These are phyloP conservation scores for Aspergillus udagawae DNA, from an alignment of 2,329 filamentous ascomycete species.

Conservation along the genomic window DNA sequence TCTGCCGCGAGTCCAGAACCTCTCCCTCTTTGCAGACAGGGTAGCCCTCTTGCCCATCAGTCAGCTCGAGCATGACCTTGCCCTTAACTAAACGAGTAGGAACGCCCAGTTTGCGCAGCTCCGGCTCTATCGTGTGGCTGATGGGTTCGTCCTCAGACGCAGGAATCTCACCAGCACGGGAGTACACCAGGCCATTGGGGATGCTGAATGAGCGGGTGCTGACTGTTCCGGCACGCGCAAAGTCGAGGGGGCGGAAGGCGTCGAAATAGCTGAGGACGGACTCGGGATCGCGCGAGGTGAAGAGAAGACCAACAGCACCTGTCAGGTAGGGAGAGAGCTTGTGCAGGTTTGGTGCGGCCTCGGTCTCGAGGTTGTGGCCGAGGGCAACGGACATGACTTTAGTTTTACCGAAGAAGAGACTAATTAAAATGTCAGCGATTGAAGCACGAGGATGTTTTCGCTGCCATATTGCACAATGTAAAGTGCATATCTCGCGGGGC, in stretches of 20 bases:
- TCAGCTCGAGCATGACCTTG: slow-evolving; percentile 69
- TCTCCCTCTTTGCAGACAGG: slow-evolving; percentile 81
- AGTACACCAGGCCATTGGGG: slow-evolving; percentile 77
- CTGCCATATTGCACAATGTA: not conserved
- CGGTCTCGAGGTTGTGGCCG: slow-evolving; percentile 70
- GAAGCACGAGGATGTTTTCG: slow-evolving; percentile 1
- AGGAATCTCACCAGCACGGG: slow-evolving; percentile 71
- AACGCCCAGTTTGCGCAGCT: slow-evolving; percentile 81
- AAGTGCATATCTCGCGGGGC: not conserved
- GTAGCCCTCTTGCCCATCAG: slow-evolving; percentile 52
- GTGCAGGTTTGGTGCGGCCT: slow-evolving; percentile 74
- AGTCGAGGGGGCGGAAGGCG: slow-evolving; percentile 72
- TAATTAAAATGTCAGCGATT: slow-evolving; percentile 33
- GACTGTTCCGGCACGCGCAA: slow-evolving; percentile 77
- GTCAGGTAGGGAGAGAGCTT: slow-evolving; percentile 64
- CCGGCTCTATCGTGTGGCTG: slow-evolving; percentile 84
- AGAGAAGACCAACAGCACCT: slow-evolving; percentile 84
- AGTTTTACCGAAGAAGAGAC: slow-evolving; percentile 97
- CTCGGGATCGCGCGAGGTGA: slow-evolving; percentile 71
- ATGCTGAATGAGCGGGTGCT: slow-evolving; percentile 74
- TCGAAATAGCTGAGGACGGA: slow-evolving; percentile 70
- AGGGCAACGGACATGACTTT: slow-evolving; percentile 98
- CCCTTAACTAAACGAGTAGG: slow-evolving; percentile 87
- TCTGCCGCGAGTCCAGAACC: slow-evolving; percentile 83
- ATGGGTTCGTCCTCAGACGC: slow-evolving; percentile 79